phyloP scores from a whole-genome alignment of 768 basidiomycete genomes.

The Cubamyces lactineus region DNA sequence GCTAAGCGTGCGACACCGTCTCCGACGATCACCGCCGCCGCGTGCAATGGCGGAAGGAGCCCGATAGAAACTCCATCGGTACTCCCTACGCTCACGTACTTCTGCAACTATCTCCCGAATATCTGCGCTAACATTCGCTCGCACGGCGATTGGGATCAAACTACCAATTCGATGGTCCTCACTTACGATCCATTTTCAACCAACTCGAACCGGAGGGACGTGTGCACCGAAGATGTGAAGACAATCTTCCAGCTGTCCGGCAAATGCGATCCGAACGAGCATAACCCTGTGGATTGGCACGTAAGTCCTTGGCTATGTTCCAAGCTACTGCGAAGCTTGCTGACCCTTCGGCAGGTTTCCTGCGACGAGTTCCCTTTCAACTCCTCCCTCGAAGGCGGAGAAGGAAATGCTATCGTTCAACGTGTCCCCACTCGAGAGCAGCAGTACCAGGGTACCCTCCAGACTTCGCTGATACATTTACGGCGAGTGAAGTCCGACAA shows the following conservation, averaged over 20 bases:
- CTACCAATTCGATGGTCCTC: conserved; percentile 5
- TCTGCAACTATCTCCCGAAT: conserved; percentile 6
- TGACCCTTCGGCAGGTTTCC: neutral
- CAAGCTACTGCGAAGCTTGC: too few relatives aligned
- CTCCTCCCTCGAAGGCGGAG: conserved; percentile 4
- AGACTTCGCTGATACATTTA: conserved; percentile 4
- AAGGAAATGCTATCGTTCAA: neutral
- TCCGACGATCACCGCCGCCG: neutral
- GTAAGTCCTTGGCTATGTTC: neutral
- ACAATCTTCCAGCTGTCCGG: neutral
- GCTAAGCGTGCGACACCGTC: neutral
- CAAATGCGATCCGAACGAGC: conserved; percentile 6
- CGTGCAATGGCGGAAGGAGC: neutral
- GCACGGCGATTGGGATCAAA: neutral
- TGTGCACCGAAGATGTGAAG: neutral
- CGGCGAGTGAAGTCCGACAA: neutral
- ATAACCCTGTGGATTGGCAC: conserved; percentile 8
- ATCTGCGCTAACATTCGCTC: conserved; percentile 13
- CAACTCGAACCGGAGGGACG: neutral
- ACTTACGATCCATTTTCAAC: conserved; percentile 7
- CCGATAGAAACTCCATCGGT: neutral
- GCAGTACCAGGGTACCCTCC: conserved; percentile 2
- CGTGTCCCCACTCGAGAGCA: conserved; percentile 8
- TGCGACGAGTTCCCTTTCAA: conserved; percentile 20
- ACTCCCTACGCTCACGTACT: conserved; percentile 12